phyloP scores from a whole-genome alignment of 306 rosid genomes.

The Dryas octopetala region DNA sequence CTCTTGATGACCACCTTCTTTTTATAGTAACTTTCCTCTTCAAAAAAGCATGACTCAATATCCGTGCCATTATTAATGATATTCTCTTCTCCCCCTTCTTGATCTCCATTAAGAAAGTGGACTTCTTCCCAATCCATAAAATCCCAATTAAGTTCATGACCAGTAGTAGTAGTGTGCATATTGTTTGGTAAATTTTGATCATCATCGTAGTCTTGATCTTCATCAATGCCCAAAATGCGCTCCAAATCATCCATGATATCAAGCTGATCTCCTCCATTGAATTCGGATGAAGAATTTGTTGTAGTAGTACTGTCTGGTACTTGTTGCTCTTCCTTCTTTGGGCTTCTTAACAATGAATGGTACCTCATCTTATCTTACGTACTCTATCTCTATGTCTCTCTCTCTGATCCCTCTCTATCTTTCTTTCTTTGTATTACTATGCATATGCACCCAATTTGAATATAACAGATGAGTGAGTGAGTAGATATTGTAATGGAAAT shows the following conservation, averaged over 20 bases:
- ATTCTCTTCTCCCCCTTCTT: conserved; percentile 28
- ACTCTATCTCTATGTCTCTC: neutral
- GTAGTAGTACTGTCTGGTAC: conserved; percentile 42
- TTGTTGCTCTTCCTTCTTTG: conserved; percentile 67
- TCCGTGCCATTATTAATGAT: neutral
- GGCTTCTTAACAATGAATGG: conserved; percentile 44
- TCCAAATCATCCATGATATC: conserved; percentile 46
- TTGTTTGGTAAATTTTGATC: neutral
- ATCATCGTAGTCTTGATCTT: conserved; percentile 17
- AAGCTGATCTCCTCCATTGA: conserved; percentile 30
- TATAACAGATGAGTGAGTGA: neutral
- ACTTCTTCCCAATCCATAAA: conserved; percentile 55
- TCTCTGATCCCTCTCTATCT: too few relatives aligned
- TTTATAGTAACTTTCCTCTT: conserved; percentile 26
- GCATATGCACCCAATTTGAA: conserved; percentile 17
- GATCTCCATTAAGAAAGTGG: conserved; percentile 28
- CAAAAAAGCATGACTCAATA: conserved; percentile 28
- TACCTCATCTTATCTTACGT: conserved; percentile 32
- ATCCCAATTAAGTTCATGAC: conserved; percentile 51
- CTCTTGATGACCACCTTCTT: conserved; percentile 31
- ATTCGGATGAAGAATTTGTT: neutral
- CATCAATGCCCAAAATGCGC: conserved; percentile 42
- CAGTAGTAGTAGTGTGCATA: conserved; percentile 1
- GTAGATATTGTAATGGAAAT: conserved; percentile 16
- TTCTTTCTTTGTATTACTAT: neutral